Percentiles rank a stretch among this genome's conserved stretches.
phyloP scores from a whole-genome alignment of 2,329 filamentous ascomycete species.

The Metarhizium robertsii region DNA sequence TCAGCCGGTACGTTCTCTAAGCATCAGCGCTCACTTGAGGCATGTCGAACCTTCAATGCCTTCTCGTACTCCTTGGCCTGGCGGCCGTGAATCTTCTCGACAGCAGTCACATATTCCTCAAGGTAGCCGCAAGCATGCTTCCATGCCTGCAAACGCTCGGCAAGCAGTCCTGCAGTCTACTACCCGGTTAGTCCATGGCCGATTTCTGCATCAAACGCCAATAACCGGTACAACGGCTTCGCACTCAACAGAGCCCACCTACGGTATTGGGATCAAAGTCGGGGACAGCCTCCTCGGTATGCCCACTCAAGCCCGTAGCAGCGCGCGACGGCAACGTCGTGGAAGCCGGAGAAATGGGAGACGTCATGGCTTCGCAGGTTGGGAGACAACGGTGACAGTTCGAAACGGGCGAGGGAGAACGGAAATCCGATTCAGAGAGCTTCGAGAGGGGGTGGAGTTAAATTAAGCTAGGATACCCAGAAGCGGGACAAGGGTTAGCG shows the following conservation, averaged over 20 bases:
- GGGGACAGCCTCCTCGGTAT: slow-evolving; percentile 49
- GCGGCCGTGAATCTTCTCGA: slow-evolving; percentile 76
- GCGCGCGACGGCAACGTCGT: slow-evolving; percentile 35
- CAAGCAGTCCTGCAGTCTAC: slow-evolving; percentile 69
- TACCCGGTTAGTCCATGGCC: not conserved
- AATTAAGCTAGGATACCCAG: not conserved
- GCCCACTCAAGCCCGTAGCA: slow-evolving; percentile 32
- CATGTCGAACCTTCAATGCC: slow-evolving; percentile 60
- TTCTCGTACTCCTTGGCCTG: slow-evolving; percentile 95
- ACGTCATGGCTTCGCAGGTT: slow-evolving; percentile 13
- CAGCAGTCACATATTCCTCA: slow-evolving; percentile 78
- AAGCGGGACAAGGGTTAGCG: not conserved
- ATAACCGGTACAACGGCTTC: not conserved
- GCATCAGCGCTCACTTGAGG: not conserved
- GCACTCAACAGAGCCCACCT: slow-evolving; percentile 18
- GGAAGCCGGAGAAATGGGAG: slow-evolving; percentile 20
- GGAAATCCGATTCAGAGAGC: not conserved
- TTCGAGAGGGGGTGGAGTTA: not conserved
- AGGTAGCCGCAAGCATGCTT: slow-evolving; percentile 89
- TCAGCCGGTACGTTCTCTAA: not conserved
- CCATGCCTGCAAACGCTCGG: slow-evolving; percentile 86
- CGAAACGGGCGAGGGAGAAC: not conserved
- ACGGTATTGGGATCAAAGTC: slow-evolving; percentile 50
- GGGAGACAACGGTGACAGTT: not conserved
- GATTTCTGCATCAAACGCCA: not conserved